Conservation (phyloP, 129 eudicot genomes). For the Apium graveolens region DNA sequence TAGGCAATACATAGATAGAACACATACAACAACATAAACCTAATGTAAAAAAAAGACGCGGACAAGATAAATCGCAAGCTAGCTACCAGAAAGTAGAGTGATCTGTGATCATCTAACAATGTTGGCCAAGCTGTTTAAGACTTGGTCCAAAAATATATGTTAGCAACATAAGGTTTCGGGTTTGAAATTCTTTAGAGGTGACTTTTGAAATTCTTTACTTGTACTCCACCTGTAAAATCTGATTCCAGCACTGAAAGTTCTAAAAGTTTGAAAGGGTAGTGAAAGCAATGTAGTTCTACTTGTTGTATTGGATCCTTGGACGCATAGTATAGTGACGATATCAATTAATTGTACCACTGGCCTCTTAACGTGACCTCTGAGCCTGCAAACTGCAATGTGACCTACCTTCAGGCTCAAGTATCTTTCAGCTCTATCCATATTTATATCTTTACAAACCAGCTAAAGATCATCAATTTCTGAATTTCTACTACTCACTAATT, state of each 20-base stretch:
- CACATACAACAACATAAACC: no score
- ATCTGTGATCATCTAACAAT: no score
- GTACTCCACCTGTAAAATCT: neutral
- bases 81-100: no score
- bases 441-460: neutral
- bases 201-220: no score
- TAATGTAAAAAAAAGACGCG: no score
- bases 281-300: slow-evolving; percentile 3
- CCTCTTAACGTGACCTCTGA: slow-evolving; percentile 11
- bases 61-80: no score
- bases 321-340: slow-evolving; percentile 8
- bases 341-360: neutral
- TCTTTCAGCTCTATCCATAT: neutral
- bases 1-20: no score
- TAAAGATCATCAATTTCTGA: neutral
- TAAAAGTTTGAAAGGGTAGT: neutral
- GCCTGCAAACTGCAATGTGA: neutral
- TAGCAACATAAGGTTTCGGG: no score
- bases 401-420: neutral
- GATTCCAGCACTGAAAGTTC: neutral
- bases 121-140: no score
- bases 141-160: no score
- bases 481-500: neutral
- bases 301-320: slow-evolving; percentile 7
- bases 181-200: no score